Conservation (phyloP, 2,329 filamentous ascomycete genomes). For the Penicillium thymicola region DNA sequence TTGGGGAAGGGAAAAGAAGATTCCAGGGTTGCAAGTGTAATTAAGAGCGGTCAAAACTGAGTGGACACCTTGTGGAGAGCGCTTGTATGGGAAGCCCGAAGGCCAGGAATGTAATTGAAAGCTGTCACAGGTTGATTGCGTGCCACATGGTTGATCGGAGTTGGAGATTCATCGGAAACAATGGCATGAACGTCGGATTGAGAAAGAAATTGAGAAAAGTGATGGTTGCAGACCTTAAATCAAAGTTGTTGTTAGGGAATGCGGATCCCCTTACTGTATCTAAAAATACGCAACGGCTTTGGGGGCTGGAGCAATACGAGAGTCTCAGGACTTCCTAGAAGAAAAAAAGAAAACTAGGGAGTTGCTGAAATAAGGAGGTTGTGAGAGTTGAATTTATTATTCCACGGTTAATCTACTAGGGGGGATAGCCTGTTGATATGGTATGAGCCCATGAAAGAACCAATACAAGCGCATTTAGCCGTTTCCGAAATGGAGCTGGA, state of each 20-base stretch:
- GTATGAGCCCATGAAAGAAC: not conserved
- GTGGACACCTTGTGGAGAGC: constrained; percentile 24
- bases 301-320: constrained; percentile 14
- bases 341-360: not conserved
- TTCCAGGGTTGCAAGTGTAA: constrained; percentile 15
- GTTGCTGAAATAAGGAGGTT: not conserved
- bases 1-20: constrained; percentile 1
- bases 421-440: not conserved
- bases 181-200: constrained; percentile 17
- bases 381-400: not conserved
- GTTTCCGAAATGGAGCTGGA: not conserved
- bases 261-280: constrained; percentile 25
- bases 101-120: constrained; percentile 14
- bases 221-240: constrained; percentile 17
- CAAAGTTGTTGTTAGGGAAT: constrained; percentile 18
- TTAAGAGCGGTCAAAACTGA: constrained; percentile 25
- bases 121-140: constrained; percentile 23
- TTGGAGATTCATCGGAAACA: constrained; percentile 18
- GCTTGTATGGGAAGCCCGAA: constrained; percentile 14
- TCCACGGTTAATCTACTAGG: not conserved
- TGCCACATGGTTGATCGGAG: constrained; percentile 24
- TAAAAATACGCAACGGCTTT: constrained; percentile 24
- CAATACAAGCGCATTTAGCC: not conserved
- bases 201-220: constrained; percentile 7
- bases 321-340: not conserved